Percentiles rank a stretch among this genome's conserved stretches.
These are phyloP conservation scores for Hyphopichia khmerensis DNA, from an alignment of 1,139 yeast genomes.

Conservation along the genomic window DNA sequence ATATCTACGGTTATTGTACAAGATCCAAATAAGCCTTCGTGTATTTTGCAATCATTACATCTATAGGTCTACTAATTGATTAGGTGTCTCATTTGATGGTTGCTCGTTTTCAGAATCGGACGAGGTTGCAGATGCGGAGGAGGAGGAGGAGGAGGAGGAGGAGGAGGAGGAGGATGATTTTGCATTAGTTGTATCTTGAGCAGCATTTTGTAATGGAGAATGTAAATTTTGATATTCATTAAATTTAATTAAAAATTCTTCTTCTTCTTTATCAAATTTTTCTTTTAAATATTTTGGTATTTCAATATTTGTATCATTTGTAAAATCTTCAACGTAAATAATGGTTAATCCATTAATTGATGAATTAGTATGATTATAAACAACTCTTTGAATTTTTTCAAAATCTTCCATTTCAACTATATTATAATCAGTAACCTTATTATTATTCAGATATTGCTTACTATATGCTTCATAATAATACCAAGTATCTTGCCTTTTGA, in stretches of 20 bases:
- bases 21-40: too few relatives aligned
- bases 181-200: too few relatives aligned
- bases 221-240: neutral
- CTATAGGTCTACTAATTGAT: too few relatives aligned
- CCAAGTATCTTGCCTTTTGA: conserved; percentile 10
- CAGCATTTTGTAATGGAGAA: too few relatives aligned
- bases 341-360: conserved; percentile 2
- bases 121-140: too few relatives aligned
- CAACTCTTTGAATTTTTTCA: neutral
- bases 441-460: neutral
- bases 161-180: too few relatives aligned
- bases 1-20: too few relatives aligned
- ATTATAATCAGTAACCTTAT: neutral
- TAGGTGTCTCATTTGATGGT: too few relatives aligned
- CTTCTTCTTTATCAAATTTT: conserved; percentile 4
- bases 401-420: neutral
- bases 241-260: conserved; percentile 7
- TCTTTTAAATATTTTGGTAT: neutral
- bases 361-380: neutral
- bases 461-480: conserved; percentile 1
- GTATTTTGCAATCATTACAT: too few relatives aligned
- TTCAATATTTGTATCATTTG: neutral
- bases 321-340: conserved; percentile 1
- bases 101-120: too few relatives aligned
- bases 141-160: too few relatives aligned